Evolutionary conservation across 2,329 filamentous ascomycete species (phyloP).

Genomic region (Sclerotinia subarctica): DNA sequence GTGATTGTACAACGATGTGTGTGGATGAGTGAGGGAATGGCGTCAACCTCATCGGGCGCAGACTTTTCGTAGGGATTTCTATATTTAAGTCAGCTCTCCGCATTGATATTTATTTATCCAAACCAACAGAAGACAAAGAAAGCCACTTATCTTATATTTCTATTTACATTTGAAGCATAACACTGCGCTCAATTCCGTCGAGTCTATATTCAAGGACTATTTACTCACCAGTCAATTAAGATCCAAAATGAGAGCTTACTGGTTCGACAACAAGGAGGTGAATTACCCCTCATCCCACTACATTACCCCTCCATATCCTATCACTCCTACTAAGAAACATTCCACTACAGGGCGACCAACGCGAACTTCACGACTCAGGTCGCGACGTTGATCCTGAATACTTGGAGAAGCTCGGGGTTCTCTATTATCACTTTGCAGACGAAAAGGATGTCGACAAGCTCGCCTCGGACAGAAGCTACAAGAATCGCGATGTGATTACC

Average conservation of each 20-base stretch:
- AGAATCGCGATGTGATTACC: slow-evolving; percentile 89
- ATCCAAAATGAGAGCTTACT: slow-evolving; percentile 65
- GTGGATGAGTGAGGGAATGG: slow-evolving; percentile 4
- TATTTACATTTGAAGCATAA: not conserved
- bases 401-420: slow-evolving; percentile 72
- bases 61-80: not conserved
- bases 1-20: not conserved
- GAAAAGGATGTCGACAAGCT: slow-evolving; percentile 69
- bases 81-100: not conserved
- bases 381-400: slow-evolving; percentile 61
- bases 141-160: not conserved
- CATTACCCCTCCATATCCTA: slow-evolving; percentile 12
- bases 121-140: slow-evolving; percentile 1
- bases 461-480: slow-evolving; percentile 75
- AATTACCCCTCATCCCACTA: slow-evolving; percentile 26
- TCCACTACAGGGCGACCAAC: slow-evolving; percentile 76
- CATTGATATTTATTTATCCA: slow-evolving; percentile 1
- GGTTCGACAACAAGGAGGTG: slow-evolving; percentile 65
- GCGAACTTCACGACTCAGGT: slow-evolving; percentile 83
- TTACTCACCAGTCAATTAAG: not conserved
- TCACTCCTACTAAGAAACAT: slow-evolving; percentile 22
- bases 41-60: slow-evolving; percentile 6
- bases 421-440: slow-evolving; percentile 68
- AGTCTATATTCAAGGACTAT: not conserved
- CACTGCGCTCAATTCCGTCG: not conserved